These are phyloP conservation scores for Xylariaceae sp. DNA, from an alignment of 2,329 filamentous ascomycete species.

Conservation along the genomic window DNA sequence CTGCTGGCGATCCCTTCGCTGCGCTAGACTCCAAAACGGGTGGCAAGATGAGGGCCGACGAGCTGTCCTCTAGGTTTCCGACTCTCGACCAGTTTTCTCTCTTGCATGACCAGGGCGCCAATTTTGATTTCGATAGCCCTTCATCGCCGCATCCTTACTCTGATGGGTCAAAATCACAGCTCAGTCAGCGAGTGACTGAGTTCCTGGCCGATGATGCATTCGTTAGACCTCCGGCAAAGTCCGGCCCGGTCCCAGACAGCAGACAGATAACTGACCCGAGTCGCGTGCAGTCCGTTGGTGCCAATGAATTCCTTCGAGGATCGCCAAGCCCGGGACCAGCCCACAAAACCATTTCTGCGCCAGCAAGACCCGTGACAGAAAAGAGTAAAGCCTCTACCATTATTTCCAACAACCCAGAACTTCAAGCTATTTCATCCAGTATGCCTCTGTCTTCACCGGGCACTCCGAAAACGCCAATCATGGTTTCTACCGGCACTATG, in stretches of 20 bases:
- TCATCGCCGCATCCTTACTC: conserved; percentile 36
- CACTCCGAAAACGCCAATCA: conserved; percentile 32
- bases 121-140: conserved; percentile 75
- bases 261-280: conserved; percentile 32
- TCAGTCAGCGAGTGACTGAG: conserved; percentile 65
- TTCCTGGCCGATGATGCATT: conserved; percentile 84
- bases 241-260: conserved; percentile 26
- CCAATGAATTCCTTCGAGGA: conserved; percentile 24
- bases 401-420: conserved; percentile 57
- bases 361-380: conserved; percentile 38
- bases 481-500: conserved; percentile 69
- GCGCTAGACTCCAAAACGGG: conserved; percentile 68
- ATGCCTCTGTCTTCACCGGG: conserved; percentile 33
- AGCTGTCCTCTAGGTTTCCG: conserved; percentile 80
- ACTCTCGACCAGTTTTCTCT: conserved; percentile 90
- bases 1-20: conserved; percentile 78
- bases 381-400: conserved; percentile 60
- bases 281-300: conserved; percentile 28
- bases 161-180: conserved; percentile 42
- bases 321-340: conserved; percentile 31
- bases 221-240: conserved; percentile 39
- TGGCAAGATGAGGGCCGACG: conserved; percentile 57
- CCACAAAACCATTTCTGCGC: conserved; percentile 37
- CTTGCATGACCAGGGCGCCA: conserved; percentile 74
- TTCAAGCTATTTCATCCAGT: conserved; percentile 52